phyloP scores from a whole-genome alignment of 2,329 filamentous ascomycete species.

The Trichoderma afroharzianum region DNA sequence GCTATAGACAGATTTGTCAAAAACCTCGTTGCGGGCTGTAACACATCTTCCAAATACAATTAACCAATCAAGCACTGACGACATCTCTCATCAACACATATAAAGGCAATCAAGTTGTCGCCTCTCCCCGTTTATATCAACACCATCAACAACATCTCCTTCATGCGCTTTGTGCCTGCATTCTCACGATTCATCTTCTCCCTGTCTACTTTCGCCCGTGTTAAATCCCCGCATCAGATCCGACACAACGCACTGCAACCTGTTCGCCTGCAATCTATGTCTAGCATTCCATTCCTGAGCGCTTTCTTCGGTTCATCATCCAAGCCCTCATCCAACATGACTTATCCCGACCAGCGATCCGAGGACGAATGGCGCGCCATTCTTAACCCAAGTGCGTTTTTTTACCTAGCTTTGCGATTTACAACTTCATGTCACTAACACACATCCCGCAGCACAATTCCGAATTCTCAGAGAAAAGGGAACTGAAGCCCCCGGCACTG shows the following conservation, averaged over 20 bases:
- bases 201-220: slow-evolving; percentile 43
- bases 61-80: not conserved
- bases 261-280: slow-evolving; percentile 56
- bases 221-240: slow-evolving; percentile 28
- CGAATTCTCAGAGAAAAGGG: slow-evolving; percentile 87
- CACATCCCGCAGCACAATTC: slow-evolving; percentile 74
- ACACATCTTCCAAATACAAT: slow-evolving; percentile 1
- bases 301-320: slow-evolving; percentile 65
- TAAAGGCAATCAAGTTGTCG: not conserved
- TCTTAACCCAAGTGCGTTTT: slow-evolving; percentile 52
- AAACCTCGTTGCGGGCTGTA: not conserved
- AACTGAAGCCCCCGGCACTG: slow-evolving; percentile 76
- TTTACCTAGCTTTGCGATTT: not conserved
- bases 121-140: not conserved
- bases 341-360: slow-evolving; percentile 75
- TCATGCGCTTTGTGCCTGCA: slow-evolving; percentile 51
- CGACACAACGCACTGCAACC: slow-evolving; percentile 24
- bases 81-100: not conserved
- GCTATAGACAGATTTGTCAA: slow-evolving; percentile 19
- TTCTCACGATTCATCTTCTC: slow-evolving; percentile 46
- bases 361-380: slow-evolving; percentile 88
- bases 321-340: slow-evolving; percentile 49
- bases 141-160: slow-evolving; percentile 11
- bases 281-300: slow-evolving; percentile 73
- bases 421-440: slow-evolving; percentile 10